Percentiles rank a stretch among this genome's conserved stretches.
Conservation (phyloP, 116 monocot species). For the Cymodocea nodosa region DNA sequence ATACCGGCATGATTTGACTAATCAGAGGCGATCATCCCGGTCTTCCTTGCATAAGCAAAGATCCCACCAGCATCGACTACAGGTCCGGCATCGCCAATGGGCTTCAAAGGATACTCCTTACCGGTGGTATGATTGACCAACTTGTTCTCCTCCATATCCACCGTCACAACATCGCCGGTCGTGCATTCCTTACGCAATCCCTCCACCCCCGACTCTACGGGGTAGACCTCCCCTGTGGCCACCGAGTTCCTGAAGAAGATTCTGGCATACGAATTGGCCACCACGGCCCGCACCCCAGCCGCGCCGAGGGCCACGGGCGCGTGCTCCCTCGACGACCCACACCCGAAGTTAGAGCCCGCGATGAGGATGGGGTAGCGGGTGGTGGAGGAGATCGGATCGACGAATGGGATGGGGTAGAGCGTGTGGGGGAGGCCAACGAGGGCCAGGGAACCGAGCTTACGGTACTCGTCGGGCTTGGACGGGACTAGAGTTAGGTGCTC, state of each 20-base stretch:
- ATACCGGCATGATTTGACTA: not conserved
- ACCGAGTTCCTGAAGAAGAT: conserved; percentile 42
- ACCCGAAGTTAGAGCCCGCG: conserved; percentile 34
- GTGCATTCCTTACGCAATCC: conserved; percentile 24
- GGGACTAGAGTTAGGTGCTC: conserved; percentile 42
- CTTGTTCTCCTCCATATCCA: conserved; percentile 16
- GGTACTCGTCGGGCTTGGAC: conserved; percentile 42
- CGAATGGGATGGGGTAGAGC: conserved; percentile 27
- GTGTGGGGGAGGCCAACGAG: conserved; percentile 23
- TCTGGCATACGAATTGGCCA: conserved; percentile 31
- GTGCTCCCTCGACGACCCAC: conserved; percentile 42
- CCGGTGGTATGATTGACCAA: conserved; percentile 27
- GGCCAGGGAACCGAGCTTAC: conserved; percentile 34
- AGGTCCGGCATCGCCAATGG: conserved; percentile 34
- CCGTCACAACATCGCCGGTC: conserved; percentile 30
- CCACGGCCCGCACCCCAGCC: conserved; percentile 23
- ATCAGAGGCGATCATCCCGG: conserved; percentile 23
- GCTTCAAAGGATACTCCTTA: conserved; percentile 26
- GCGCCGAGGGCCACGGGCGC: conserved; percentile 40
- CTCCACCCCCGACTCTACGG: conserved; percentile 20
- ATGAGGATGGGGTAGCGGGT: conserved; percentile 27
- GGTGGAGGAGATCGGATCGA: conserved; percentile 10
- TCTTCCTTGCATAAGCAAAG: conserved; percentile 33
- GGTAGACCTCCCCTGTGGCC: conserved; percentile 39
- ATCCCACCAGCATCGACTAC: conserved; percentile 36